phyloP scores from a whole-genome alignment of 441 rosid species.

The Mallotus repandus region DNA sequence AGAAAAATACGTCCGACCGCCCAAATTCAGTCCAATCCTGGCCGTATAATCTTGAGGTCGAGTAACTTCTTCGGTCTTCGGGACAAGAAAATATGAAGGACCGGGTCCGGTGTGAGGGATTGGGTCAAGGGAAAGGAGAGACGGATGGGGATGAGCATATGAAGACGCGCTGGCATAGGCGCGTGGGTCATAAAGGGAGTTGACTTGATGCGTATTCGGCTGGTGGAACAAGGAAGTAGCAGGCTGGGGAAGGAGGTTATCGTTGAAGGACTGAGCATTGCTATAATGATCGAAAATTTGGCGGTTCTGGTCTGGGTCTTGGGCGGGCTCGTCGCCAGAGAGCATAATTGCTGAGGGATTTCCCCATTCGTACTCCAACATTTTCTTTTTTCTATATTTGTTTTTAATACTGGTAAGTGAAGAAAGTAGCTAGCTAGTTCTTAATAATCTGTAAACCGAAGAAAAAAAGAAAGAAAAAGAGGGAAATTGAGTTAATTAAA shows the following conservation, averaged over 20 bases:
- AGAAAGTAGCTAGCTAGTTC: slow-evolving; percentile 5
- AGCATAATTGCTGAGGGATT: slow-evolving; percentile 56
- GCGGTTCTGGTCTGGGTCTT: slow-evolving; percentile 49
- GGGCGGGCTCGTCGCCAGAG: slow-evolving; percentile 43
- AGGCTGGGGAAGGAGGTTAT: slow-evolving; percentile 30
- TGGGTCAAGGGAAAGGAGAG: slow-evolving; percentile 41
- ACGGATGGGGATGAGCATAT: slow-evolving; percentile 29
- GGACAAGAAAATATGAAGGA: slow-evolving; percentile 45
- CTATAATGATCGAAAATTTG: slow-evolving; percentile 40
- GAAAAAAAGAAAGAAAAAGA: not conserved
- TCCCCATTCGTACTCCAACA: slow-evolving; percentile 95
- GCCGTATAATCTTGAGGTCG: slow-evolving; percentile 53
- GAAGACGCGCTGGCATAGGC: slow-evolving; percentile 28
- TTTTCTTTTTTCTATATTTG: slow-evolving; percentile 18
- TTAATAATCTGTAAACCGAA: slow-evolving; percentile 18
- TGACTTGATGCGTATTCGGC: slow-evolving; percentile 27
- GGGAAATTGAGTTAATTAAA: not conserved
- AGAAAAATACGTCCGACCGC: slow-evolving; percentile 89
- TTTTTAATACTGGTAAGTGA: not conserved
- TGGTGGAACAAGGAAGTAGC: slow-evolving; percentile 31
- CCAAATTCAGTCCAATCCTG: slow-evolving; percentile 83
- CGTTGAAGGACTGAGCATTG: slow-evolving; percentile 28
- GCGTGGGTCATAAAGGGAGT: slow-evolving; percentile 56
- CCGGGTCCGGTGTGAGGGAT: slow-evolving; percentile 18
- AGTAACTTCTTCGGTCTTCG: slow-evolving; percentile 67